phyloP scores from a whole-genome alignment of 2,329 filamentous ascomycete genomes.

The Stachybotrys elegans region DNA sequence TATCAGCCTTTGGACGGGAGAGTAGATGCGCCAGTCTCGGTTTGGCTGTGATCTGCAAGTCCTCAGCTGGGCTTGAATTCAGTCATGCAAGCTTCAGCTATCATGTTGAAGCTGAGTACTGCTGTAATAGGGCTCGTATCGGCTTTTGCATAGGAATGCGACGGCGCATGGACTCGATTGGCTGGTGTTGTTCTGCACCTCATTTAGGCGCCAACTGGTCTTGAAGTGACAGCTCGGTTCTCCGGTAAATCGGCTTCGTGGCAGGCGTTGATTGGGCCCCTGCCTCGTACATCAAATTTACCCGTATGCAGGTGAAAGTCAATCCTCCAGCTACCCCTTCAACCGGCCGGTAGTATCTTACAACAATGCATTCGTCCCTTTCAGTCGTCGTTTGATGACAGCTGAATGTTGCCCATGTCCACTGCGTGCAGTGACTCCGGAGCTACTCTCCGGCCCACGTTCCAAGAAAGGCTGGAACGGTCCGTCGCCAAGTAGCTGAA shows the following conservation, averaged over 20 bases:
- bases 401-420: no score
- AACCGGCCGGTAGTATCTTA: no score
- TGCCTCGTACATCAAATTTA: no score
- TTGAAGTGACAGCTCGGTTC: background rate
- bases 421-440: no score
- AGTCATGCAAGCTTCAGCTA: background rate
- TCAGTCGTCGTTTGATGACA: no score
- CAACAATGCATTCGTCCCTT: no score
- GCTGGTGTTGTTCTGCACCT: background rate
- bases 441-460: no score
- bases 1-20: background rate
- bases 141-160: background rate
- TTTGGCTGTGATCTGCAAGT: background rate
- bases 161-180: background rate
- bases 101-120: background rate
- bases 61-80: background rate
- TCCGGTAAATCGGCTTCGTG: background rate
- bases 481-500: no score
- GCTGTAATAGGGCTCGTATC: background rate
- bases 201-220: background rate
- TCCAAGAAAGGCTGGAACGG: no score
- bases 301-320: no score
- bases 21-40: background rate
- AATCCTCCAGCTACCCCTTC: no score
- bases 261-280: background rate